Evolutionary conservation across 2,329 filamentous ascomycete species (phyloP).

Genomic region (Rutstroemia sp.): DNA sequence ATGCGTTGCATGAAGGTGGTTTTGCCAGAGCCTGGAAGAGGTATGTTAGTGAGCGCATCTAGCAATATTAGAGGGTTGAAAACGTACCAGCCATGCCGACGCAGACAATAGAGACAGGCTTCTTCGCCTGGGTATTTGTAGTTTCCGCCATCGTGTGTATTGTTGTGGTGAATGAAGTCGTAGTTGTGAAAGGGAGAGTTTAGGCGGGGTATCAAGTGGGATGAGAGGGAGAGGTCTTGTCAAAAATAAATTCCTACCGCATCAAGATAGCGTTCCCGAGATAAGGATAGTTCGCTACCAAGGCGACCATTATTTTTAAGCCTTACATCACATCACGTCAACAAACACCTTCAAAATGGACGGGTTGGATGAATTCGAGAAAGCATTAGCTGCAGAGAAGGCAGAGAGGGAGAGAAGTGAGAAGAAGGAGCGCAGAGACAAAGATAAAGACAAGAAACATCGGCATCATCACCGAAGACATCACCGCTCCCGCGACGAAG

Average conservation of each 20-base stretch:
- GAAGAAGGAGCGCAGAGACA: conserved; percentile 37
- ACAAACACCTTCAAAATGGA: conserved; percentile 34
- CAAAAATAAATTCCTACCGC: conserved; percentile 15
- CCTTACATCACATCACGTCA: neutral
- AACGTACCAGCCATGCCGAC: conserved; percentile 84
- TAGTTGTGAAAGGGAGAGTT: conserved; percentile 7
- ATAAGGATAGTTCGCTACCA: neutral
- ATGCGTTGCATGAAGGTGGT: conserved; percentile 99
- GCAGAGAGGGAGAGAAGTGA: conserved; percentile 42
- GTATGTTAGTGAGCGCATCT: neutral
- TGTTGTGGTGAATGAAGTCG: neutral
- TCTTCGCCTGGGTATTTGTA: conserved; percentile 23
- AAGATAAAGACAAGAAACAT: conserved; percentile 32
- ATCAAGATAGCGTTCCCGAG: conserved; percentile 1
- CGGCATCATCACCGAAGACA: conserved; percentile 30
- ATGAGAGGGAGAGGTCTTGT: conserved; percentile 6
- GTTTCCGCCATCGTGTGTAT: conserved; percentile 34
- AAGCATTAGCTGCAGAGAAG: conserved; percentile 61
- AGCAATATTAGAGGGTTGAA: neutral
- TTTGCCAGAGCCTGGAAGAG: conserved; percentile 71
- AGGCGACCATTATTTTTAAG: neutral
- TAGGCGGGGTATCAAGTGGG: conserved; percentile 22
- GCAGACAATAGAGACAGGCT: conserved; percentile 78
- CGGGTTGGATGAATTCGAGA: conserved; percentile 68
- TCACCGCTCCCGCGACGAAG: conserved; percentile 25